These are phyloP conservation scores for Stagonosporopsis chrysanthemi DNA, from an alignment of 2,329 filamentous ascomycete genomes.

Conservation along the genomic window DNA sequence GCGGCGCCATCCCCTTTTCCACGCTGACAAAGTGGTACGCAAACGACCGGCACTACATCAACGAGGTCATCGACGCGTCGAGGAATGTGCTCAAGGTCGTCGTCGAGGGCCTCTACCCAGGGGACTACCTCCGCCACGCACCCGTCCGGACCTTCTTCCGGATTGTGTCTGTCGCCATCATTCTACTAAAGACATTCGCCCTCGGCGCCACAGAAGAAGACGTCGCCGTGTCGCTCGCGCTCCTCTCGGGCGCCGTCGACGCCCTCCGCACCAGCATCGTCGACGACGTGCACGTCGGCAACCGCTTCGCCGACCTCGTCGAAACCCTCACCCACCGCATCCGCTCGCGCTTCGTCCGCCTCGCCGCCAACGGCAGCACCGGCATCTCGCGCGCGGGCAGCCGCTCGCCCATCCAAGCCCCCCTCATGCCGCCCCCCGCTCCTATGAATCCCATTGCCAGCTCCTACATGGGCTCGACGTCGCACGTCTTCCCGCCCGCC, in stretches of 20 bases:
- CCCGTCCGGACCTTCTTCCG: conserved; percentile 86
- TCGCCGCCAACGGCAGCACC: conserved; percentile 57
- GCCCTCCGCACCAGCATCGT: conserved; percentile 80
- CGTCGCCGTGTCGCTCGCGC: conserved; percentile 74
- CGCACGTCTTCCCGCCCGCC: conserved; percentile 4
- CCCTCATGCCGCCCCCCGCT: conserved; percentile 44
- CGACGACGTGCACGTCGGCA: conserved; percentile 85
- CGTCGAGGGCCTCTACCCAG: conserved; percentile 76
- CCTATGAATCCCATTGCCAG: conserved; percentile 25
- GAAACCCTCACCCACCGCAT: conserved; percentile 78
- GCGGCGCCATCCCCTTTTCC: conserved; percentile 54
- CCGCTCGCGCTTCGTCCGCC: conserved; percentile 72
- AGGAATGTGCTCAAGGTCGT: conserved; percentile 79
- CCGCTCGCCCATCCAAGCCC: conserved; percentile 38
- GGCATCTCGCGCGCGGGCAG: conserved; percentile 50
- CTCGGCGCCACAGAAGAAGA: conserved; percentile 81
- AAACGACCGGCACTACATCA: conserved; percentile 68
- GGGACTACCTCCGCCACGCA: conserved; percentile 80
- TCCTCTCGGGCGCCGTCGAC: conserved; percentile 78
- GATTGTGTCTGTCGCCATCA: conserved; percentile 86
- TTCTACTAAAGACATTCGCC: conserved; percentile 83
- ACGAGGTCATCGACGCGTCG: conserved; percentile 77
- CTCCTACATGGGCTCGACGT: conserved; percentile 23
- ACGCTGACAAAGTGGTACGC: conserved; percentile 61
- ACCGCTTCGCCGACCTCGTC: conserved; percentile 82